phyloP scores from a whole-genome alignment of 495 filamentous ascomycete species.

The Hyaloscypha hepaticicola region DNA sequence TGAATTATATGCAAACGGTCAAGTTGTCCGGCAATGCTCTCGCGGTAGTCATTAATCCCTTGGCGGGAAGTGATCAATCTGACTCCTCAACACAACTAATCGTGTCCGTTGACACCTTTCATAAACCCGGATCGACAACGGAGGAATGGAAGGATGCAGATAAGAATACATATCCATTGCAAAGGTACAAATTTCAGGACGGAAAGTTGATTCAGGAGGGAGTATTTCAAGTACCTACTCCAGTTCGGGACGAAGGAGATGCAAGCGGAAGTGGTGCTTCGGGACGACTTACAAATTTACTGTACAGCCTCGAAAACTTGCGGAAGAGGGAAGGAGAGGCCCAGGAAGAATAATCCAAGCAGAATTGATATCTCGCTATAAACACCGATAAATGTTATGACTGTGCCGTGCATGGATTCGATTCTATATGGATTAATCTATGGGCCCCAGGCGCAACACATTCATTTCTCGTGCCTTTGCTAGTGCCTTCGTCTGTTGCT shows the following conservation, averaged over 20 bases:
- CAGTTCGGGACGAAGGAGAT: not conserved
- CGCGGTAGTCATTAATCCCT: slow-evolving; percentile 42
- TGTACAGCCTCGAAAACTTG: slow-evolving; percentile 73
- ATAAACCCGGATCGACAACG: slow-evolving; percentile 40
- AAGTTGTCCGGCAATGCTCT: slow-evolving; percentile 60
- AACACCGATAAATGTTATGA: too few relatives aligned
- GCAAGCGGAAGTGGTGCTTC: slow-evolving; percentile 22
- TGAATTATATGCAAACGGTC: slow-evolving; percentile 49
- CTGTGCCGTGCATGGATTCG: too few relatives aligned
- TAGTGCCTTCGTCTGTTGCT: not conserved
- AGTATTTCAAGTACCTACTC: not conserved
- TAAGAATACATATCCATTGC: slow-evolving; percentile 27
- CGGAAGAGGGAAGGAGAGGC: slow-evolving; percentile 64
- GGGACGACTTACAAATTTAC: slow-evolving; percentile 50
- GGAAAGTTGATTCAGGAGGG: not conserved
- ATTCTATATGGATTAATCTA: slow-evolving; percentile 10
- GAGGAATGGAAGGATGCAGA: slow-evolving; percentile 19
- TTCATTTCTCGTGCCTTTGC: slow-evolving; percentile 9
- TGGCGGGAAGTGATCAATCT: slow-evolving; percentile 21
- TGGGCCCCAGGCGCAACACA: slow-evolving; percentile 18
- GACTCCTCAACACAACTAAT: slow-evolving; percentile 37
- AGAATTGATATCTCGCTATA: not conserved
- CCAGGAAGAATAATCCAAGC: slow-evolving; percentile 26
- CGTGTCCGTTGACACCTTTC: slow-evolving; percentile 56
- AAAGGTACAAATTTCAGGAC: slow-evolving; percentile 26